Base-by-base conservation (phyloP, 257 asterid genomes). In the Forsythia viridissima region DNA sequence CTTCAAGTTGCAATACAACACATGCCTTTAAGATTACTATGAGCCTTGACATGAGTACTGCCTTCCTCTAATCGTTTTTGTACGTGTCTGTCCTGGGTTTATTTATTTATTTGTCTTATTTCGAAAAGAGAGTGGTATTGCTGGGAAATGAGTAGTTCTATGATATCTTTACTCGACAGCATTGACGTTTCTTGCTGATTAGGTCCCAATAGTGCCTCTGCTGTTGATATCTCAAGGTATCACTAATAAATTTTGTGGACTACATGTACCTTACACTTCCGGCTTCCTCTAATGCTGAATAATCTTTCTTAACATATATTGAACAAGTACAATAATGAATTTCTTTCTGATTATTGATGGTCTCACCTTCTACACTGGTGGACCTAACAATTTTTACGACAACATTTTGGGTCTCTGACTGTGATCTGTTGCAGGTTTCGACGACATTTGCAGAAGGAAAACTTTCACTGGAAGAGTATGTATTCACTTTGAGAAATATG, bases 401-500 rank as follows among this genome's bases (percentile, higher is more conserved):
- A n/a, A 57, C 66, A 57, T 57, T 57, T 57, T n/a, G 3, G 63
- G 30, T n/a, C 66, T 57, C 66, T 57, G 66, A n/a, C 7, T 57
- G 66, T 57, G 66, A 57, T 57, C 30, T 57, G 3, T 37, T 36
- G 71, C 44, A 94, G 98, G 91, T 86, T 39, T 82, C 84, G 4
- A 90, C 75, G 79, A 76, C 81, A 75, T 92, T 87, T 76, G 82
- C 74, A 18, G 94, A 89, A 20, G 93, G 87, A 41, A 85, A 82
- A 46, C 85, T 90, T 21, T 61, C 87, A n/a, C 69, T 91, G 41
- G 82, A 84, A 36, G 93, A 92, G 20, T 92, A 84, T 61, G 87
- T 88, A 57, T 87, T 82, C 76, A 81, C 89, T 40, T 78, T 94
- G 52, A 92, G 88, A 80, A 75, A 83, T 39, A 84, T 89, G 88